Percentiles rank a stretch among this genome's conserved stretches.
These are phyloP conservation scores for Hypoxylon sp. DNA, from an alignment of 2,329 filamentous ascomycete species.

Conservation along the genomic window DNA sequence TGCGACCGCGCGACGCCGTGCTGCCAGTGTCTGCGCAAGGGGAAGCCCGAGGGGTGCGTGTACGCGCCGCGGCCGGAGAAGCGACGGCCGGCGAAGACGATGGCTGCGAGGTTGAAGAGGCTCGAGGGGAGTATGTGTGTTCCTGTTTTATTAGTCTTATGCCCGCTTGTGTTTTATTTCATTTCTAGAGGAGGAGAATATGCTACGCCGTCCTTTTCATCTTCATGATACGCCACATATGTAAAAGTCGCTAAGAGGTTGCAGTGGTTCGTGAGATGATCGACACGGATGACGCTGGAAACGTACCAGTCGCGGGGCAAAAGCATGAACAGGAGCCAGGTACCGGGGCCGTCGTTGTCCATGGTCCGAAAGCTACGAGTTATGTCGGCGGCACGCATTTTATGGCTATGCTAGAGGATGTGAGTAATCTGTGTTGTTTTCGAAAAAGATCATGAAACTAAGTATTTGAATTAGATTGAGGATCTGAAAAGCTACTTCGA, in stretches of 20 bases:
- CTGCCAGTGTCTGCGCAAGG: slow-evolving; percentile 64
- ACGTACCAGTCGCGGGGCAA: neutral
- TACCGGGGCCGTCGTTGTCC: slow-evolving; percentile 57
- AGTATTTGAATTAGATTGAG: slow-evolving; percentile 60
- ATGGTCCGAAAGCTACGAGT: slow-evolving; percentile 57
- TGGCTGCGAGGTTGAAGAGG: slow-evolving; percentile 65
- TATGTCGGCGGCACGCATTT: slow-evolving; percentile 71
- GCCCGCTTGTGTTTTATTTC: too few species aligned
- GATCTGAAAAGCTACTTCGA: slow-evolving; percentile 70
- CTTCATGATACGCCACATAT: too few species aligned
- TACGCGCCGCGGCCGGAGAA: slow-evolving; percentile 62
- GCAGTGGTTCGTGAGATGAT: slow-evolving; percentile 66
- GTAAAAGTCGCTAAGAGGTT: slow-evolving; percentile 20
- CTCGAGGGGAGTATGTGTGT: slow-evolving; percentile 61
- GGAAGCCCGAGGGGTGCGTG: slow-evolving; percentile 58
- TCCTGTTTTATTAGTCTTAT: too few species aligned
- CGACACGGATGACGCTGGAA: slow-evolving; percentile 52
- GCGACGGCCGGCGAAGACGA: slow-evolving; percentile 58
- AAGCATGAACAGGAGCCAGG: slow-evolving; percentile 8
- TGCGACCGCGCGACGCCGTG: slow-evolving; percentile 67
- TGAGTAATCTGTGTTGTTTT: slow-evolving; percentile 50
- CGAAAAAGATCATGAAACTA: neutral
- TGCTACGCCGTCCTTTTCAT: too few species aligned
- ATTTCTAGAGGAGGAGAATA: slow-evolving; percentile 1
- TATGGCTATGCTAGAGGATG: slow-evolving; percentile 70